Percentiles rank a stretch among this genome's conserved stretches.
phyloP scores from a whole-genome alignment of 2,329 filamentous ascomycete species.

The Colletotrichum sojae region DNA sequence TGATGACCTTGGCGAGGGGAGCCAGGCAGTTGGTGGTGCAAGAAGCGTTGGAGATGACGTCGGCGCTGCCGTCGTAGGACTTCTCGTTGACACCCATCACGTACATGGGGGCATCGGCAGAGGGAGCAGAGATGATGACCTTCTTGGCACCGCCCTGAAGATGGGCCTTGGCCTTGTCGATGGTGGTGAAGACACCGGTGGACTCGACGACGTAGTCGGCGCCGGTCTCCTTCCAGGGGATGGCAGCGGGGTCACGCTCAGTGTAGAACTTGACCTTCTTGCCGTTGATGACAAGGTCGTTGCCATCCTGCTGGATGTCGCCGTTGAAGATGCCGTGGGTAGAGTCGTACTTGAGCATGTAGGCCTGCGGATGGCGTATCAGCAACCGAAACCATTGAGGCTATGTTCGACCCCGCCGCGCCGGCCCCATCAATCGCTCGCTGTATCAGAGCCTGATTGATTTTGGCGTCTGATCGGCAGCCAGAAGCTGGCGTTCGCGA shows the following conservation, averaged over 20 bases:
- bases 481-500: not conserved
- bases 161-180: constrained; percentile 93
- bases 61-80: constrained; percentile 89
- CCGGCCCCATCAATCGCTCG: not conserved
- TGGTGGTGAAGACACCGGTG: constrained; percentile 99
- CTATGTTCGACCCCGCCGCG: not conserved
- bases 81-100: constrained; percentile 99
- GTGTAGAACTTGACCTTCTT: constrained; percentile 96
- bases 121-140: constrained; percentile 93
- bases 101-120: constrained; percentile 98
- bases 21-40: constrained; percentile 99
- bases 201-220: constrained; percentile 97
- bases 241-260: constrained; percentile 89
- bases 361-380: constrained; percentile 72
- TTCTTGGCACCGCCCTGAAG: constrained; percentile 98
- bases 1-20: constrained; percentile 98
- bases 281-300: constrained; percentile 89
- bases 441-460: not conserved
- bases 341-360: constrained; percentile 99
- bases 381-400: not conserved
- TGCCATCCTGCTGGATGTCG: constrained; percentile 79
- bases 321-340: constrained; percentile 98
- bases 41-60: constrained; percentile 98
- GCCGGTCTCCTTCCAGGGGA: constrained; percentile 90
- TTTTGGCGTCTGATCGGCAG: not conserved